A percentile compares a stretch with the other conserved stretches of the same genome.
Evolutionary conservation across 345 rosid species (phyloP).

Genomic region (Rhodamnia argentea): DNA sequence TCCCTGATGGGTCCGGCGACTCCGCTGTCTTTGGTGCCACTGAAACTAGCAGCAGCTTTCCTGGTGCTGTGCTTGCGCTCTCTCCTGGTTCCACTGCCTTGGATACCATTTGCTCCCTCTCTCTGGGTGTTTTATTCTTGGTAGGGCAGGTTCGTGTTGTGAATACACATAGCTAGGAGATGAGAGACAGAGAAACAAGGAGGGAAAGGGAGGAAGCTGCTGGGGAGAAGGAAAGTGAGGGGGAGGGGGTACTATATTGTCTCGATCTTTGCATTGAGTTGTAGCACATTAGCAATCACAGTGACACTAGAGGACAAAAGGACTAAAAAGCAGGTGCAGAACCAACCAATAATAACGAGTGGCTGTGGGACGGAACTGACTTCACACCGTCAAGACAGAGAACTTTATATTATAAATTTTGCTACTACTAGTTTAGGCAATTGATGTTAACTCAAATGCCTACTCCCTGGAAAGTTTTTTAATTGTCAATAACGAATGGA

Average conservation of each 20-base stretch:
- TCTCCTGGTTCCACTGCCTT: neutral
- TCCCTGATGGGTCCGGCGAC: slow-evolving; percentile 50
- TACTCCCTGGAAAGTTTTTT: neutral
- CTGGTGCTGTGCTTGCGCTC: neutral
- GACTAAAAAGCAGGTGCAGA: neutral
- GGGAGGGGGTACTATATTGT: neutral
- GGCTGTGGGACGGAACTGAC: neutral
- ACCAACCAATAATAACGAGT: neutral
- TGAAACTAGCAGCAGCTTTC: neutral
- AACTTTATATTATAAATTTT: neutral
- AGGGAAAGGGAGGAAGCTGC: neutral
- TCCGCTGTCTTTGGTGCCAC: neutral
- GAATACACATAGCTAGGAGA: neutral
- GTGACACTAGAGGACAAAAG: neutral
- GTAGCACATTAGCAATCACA: neutral
- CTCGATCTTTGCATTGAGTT: neutral
- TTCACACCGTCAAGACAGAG: neutral
- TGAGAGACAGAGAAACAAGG: neutral
- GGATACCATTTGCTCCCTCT: neutral
- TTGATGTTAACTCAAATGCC: neutral
- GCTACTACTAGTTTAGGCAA: neutral
- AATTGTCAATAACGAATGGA: neutral
- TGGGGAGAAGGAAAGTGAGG: neutral
- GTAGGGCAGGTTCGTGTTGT: neutral
- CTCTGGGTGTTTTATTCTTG: neutral